A percentile compares a stretch with the other conserved stretches of the same genome.
Evolutionary conservation across 164 flowering plant species (phyloP).

Genomic region (Hamamelis virginiana): DNA sequence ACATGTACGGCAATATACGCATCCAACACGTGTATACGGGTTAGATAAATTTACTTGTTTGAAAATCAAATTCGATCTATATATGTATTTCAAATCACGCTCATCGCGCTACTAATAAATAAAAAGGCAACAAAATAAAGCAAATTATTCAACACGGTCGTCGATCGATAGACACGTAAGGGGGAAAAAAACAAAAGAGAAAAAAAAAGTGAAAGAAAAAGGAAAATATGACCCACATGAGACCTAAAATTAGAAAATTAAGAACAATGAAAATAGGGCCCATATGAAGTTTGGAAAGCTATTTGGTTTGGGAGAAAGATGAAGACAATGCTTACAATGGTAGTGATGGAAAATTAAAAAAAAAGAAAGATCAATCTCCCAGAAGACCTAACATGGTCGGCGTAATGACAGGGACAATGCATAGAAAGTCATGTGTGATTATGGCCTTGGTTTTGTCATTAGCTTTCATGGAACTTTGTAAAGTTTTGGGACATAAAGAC

Average conservation of each 20-base stretch:
- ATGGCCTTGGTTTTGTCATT: slow-evolving; percentile 2
- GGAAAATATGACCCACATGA: slow-evolving; percentile 17
- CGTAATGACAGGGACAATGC: slow-evolving; percentile 3
- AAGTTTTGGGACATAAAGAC: background rate
- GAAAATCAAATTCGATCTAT: too few relatives aligned
- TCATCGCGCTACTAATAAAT: too few relatives aligned
- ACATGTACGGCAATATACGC: too few relatives aligned
- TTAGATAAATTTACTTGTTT: too few relatives aligned
- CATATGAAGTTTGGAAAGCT: background rate
- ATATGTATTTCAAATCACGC: too few relatives aligned
- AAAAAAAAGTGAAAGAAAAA: too few relatives aligned
- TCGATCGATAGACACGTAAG: too few relatives aligned
- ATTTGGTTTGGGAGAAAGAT: slow-evolving; percentile 2
- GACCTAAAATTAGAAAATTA: background rate
- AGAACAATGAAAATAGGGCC: background rate
- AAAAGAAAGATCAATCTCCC: background rate
- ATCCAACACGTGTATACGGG: too few relatives aligned
- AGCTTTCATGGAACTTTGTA: slow-evolving; percentile 4
- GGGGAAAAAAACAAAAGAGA: too few relatives aligned
- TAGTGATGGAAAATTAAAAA: slow-evolving; percentile 2
- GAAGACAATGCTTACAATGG: slow-evolving; percentile 10
- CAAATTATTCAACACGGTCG: too few relatives aligned
- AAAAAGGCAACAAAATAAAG: too few relatives aligned
- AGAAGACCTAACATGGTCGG: slow-evolving; percentile 20
- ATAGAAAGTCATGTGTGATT: slow-evolving; percentile 17